These are phyloP conservation scores for Triangularia verruculosa DNA, from an alignment of 2,329 filamentous ascomycete species.

Conservation along the genomic window DNA sequence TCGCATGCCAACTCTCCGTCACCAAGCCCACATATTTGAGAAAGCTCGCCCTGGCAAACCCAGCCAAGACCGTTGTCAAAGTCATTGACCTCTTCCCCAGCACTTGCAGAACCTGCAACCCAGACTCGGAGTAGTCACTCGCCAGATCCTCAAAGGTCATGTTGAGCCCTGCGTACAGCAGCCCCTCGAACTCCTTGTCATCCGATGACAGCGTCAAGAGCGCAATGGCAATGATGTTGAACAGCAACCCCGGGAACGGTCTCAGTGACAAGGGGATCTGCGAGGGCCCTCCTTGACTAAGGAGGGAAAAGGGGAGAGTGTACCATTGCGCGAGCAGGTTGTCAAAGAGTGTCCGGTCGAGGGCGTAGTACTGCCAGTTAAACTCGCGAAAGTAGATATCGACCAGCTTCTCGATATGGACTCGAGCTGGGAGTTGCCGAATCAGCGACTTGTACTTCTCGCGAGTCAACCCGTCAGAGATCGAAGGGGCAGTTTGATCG, in stretches of 20 bases:
- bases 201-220: constrained; percentile 51
- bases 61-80: constrained; percentile 54
- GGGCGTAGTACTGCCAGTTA: constrained; percentile 56
- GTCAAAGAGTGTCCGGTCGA: constrained; percentile 53
- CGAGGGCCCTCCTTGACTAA: constrained; percentile 45
- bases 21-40: constrained; percentile 59
- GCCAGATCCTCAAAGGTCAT: constrained; percentile 62
- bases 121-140: constrained; percentile 58
- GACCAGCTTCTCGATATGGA: constrained; percentile 53
- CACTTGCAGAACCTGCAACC: constrained; percentile 50
- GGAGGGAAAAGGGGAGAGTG: constrained; percentile 48
- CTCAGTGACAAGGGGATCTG: constrained; percentile 50
- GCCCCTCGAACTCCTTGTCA: constrained; percentile 49
- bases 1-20: constrained; percentile 57
- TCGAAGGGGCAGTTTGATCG: background rate
- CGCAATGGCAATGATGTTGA: constrained; percentile 55
- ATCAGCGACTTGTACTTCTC: constrained; percentile 59
- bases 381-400: constrained; percentile 55
- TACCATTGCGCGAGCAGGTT: constrained; percentile 54
- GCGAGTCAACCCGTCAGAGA: constrained; percentile 24
- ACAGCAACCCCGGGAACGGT: constrained; percentile 58
- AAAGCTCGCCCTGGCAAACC: constrained; percentile 54
- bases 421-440: constrained; percentile 54
- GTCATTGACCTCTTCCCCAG: constrained; percentile 57
- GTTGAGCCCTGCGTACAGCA: constrained; percentile 55